Conservation (phyloP, 306 rosid species). For the Ormosia emarginata region DNA sequence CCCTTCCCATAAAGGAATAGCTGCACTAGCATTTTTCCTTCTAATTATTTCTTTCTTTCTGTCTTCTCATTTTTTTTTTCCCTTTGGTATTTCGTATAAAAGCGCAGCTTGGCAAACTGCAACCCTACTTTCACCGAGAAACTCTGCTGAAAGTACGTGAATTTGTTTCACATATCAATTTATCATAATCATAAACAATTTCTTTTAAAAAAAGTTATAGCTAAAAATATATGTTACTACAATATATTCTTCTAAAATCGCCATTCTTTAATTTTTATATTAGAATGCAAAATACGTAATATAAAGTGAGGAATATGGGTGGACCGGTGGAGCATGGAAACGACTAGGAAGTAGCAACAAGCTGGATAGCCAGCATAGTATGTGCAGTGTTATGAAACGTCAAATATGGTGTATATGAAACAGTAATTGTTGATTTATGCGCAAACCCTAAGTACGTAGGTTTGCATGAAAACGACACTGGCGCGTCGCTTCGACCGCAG, state of each 20-base stretch:
- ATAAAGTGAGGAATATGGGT: not conserved
- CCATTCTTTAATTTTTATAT: not conserved
- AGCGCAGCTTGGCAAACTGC: too few relatives aligned
- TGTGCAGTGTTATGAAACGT: conserved; percentile 17
- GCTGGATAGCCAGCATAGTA: not conserved
- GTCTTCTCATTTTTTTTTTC: too few relatives aligned
- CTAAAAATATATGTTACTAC: too few relatives aligned
- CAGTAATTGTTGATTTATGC: not conserved
- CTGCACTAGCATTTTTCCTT: too few relatives aligned
- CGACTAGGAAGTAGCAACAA: not conserved
- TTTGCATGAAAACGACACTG: conserved; percentile 9
- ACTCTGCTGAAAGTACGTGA: too few relatives aligned
- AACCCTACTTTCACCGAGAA: too few relatives aligned
- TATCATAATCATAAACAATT: not conserved
- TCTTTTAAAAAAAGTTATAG: too few relatives aligned
- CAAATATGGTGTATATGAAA: not conserved
- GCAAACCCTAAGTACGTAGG: not conserved
- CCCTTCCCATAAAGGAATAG: too few relatives aligned
- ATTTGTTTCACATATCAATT: not conserved
- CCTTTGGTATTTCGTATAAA: too few relatives aligned
- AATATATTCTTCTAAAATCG: not conserved
- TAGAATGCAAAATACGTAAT: not conserved
- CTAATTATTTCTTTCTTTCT: too few relatives aligned
- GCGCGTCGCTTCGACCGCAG: not conserved
- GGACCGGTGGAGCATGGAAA: not conserved